Percentiles rank a stretch among this genome's conserved stretches.
Conservation (phyloP, 768 basidiomycete genomes). For the Phlebiopsis gigantea region DNA sequence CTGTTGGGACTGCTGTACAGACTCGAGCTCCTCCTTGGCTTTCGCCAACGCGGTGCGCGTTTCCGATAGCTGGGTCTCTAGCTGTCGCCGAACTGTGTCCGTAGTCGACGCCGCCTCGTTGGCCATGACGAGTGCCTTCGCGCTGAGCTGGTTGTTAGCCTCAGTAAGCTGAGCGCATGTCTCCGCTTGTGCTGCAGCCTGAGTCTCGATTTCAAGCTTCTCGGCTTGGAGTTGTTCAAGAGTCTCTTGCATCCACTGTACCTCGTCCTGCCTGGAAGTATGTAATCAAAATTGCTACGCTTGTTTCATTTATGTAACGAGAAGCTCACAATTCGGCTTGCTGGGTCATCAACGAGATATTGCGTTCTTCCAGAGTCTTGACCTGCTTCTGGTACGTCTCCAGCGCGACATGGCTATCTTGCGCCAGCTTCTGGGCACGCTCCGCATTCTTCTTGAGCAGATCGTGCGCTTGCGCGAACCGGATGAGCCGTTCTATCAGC, state of each 20-base stretch:
- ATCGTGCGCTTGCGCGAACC: conserved; percentile 87
- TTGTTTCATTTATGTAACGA: conserved; percentile 18
- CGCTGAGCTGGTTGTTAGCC: conserved; percentile 73
- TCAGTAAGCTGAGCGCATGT: conserved; percentile 68
- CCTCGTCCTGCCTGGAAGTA: conserved; percentile 56
- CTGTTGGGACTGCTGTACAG: conserved; percentile 67
- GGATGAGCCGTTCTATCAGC: conserved; percentile 76
- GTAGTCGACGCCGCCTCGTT: conserved; percentile 58
- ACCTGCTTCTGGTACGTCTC: conserved; percentile 93
- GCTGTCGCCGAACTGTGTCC: conserved; percentile 50
- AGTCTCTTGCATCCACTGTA: conserved; percentile 51
- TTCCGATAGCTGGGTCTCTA: conserved; percentile 62
- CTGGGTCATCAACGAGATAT: conserved; percentile 44
- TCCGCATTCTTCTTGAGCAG: conserved; percentile 90
- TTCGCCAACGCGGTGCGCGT: conserved; percentile 54
- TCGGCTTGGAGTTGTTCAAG: conserved; percentile 57
- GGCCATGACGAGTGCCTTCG: conserved; percentile 64
- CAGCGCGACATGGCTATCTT: conserved; percentile 71
- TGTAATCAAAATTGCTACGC: conserved; percentile 1
- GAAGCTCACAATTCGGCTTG: conserved; percentile 62
- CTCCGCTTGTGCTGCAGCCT: conserved; percentile 69
- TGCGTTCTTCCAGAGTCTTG: conserved; percentile 70
- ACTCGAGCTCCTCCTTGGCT: conserved; percentile 64
- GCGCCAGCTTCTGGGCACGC: conserved; percentile 84
- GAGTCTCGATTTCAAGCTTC: conserved; percentile 64